Conservation (phyloP, 441 rosid genomes). For the Lagerstroemia fauriei region DNA sequence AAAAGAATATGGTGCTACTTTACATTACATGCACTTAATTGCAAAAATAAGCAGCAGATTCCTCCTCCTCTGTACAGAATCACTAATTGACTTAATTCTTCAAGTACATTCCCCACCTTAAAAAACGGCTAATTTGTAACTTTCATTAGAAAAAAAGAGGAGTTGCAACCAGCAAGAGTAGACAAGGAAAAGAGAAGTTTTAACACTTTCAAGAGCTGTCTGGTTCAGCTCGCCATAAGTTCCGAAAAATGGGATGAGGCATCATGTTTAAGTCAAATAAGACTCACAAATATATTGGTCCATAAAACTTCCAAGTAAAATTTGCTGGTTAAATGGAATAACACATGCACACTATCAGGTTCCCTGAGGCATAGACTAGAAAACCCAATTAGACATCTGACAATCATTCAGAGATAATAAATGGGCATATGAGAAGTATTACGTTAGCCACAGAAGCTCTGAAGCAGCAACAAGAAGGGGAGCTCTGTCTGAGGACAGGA, state of each 20-base stretch:
- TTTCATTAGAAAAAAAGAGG: background rate
- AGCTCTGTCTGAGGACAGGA: slow-evolving; percentile 84
- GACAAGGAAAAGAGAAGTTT: background rate
- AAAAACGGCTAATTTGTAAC: background rate
- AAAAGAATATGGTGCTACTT: background rate
- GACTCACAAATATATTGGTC: background rate
- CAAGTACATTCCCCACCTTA: background rate
- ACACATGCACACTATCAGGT: background rate
- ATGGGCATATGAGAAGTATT: slow-evolving; percentile 32
- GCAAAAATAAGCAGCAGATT: background rate
- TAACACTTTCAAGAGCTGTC: background rate
- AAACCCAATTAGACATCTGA: background rate
- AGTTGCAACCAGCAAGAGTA: background rate
- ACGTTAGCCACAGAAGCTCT: slow-evolving; percentile 96
- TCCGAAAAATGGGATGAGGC: background rate
- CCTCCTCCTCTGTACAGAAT: background rate
- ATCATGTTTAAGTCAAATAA: background rate
- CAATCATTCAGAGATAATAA: slow-evolving; percentile 10
- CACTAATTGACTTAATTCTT: background rate
- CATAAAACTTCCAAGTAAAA: background rate
- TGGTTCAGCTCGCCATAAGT: background rate
- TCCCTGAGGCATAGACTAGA: background rate
- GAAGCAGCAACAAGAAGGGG: slow-evolving; percentile 99
- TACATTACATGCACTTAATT: background rate
- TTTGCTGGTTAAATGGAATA: background rate